phyloP scores from a whole-genome alignment of 2,329 filamentous ascomycete genomes.

The Aspergillus eucalypticola region DNA sequence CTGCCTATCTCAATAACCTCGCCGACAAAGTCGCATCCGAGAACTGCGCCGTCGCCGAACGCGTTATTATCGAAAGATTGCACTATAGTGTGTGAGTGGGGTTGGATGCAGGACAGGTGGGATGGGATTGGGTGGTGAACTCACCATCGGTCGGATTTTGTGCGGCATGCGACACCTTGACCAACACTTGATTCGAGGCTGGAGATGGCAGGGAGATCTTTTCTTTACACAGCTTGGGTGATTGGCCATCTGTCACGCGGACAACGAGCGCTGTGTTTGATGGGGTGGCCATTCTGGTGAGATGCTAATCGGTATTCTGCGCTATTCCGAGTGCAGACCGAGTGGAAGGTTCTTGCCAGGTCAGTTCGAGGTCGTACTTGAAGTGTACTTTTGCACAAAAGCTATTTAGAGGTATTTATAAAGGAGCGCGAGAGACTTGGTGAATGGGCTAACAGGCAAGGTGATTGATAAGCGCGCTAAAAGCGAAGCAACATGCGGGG shows the following conservation, averaged over 20 bases:
- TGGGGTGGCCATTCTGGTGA: no score
- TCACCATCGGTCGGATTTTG: constrained; percentile 28
- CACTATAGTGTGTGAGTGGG: constrained; percentile 18
- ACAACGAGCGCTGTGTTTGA: constrained; percentile 18
- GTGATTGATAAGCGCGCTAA: no score
- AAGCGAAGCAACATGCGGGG: no score
- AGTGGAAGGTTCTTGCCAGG: no score
- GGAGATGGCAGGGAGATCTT: constrained; percentile 13
- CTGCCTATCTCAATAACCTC: constrained; percentile 34
- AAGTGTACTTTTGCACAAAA: no score
- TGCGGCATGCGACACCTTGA: constrained; percentile 27
- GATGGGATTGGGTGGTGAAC: neutral
- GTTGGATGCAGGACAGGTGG: neutral
- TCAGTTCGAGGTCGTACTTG: no score
- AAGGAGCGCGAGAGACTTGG: no score
- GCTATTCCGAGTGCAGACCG: no score
- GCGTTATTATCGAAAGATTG: constrained; percentile 38
- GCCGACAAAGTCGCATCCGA: constrained; percentile 38
- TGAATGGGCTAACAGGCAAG: no score
- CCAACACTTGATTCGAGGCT: constrained; percentile 20
- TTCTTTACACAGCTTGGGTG: constrained; percentile 15
- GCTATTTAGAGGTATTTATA: no score
- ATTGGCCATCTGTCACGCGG: constrained; percentile 7
- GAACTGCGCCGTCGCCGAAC: constrained; percentile 36
- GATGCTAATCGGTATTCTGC: no score